Evolutionary conservation across 768 basidiomycete genomes (phyloP).

Genomic region (Psilocybe cyanescens): DNA sequence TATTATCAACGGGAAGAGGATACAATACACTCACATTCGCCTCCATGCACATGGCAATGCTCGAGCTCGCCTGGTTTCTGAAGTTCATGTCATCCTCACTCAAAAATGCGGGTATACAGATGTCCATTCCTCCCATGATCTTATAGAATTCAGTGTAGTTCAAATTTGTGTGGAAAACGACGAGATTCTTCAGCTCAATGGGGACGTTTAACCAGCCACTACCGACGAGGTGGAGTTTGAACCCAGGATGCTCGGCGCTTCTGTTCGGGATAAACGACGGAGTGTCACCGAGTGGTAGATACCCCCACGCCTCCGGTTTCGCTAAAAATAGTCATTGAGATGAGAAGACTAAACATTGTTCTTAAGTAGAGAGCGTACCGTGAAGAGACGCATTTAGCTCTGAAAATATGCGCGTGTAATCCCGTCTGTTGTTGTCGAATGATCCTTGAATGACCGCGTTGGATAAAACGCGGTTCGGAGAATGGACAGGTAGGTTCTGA

Average conservation of each 20-base stretch:
- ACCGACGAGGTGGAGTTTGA: constrained; percentile 15
- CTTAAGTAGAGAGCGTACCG: neutral
- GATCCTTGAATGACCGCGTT: constrained; percentile 14
- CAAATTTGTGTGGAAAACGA: constrained; percentile 12
- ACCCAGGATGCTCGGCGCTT: neutral
- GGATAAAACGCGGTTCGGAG: constrained; percentile 3
- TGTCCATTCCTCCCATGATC: constrained; percentile 15
- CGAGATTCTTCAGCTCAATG: constrained; percentile 9
- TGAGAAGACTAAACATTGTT: neutral
- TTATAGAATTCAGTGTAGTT: constrained; percentile 11
- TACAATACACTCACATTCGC: constrained; percentile 6
- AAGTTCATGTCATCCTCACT: constrained; percentile 1
- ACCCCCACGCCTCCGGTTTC: constrained; percentile 12
- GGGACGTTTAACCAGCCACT: constrained; percentile 10
- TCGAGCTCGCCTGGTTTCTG: constrained; percentile 16
- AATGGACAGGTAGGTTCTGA: constrained; percentile 2
- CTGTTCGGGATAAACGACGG: constrained; percentile 3
- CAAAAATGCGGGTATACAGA: constrained; percentile 15
- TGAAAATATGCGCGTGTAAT: constrained; percentile 8
- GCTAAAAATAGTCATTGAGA: neutral
- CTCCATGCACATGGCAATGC: constrained; percentile 18
- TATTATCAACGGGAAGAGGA: too few species aligned
- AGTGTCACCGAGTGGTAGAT: neutral
- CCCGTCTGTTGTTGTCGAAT: constrained; percentile 3
- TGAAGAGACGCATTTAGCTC: constrained; percentile 3